Evolutionary conservation across 441 rosid genomes (phyloP), one percentile per base, ranked within the genome.

Genomic region (Populus hybrid): DNA sequence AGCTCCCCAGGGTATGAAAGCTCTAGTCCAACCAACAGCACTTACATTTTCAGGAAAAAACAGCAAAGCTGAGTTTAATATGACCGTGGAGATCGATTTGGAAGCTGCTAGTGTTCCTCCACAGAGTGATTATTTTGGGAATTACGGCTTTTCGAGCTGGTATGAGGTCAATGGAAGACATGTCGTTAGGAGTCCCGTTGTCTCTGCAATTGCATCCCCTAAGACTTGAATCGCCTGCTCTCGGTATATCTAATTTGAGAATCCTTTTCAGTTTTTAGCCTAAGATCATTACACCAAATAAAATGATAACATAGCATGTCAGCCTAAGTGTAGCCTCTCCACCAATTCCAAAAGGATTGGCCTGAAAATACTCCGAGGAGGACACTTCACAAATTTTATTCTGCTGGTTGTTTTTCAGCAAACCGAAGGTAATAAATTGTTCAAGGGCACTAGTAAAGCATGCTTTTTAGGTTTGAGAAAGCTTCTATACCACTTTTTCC

Each of bases 1-100:
- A 67, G 75, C 79, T 73, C 86, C 89, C 1, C 8, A 2, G 12
- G 72, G 72, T 6, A 69, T 35, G 72, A 20, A 67, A 69, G 72
- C 46, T 34, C 5, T 69, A 16, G 72, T 35, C 10, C 72, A 69
- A 38, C 50, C 72, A 69, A 28, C 28, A 69, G 35, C 14, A 20
- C 35, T 69, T 38, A 9, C 50, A 30, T 69, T 69, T 69, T 36
- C 72, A 69, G 24, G 72, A 34, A 69, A 69, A 3, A 16, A 69
- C 42, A 69, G 72, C 70, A 32, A 28, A 67, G 70, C 70, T 10
- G 70, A 67, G 24, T 67, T 67, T 67, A 32, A 28, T 32, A 26
- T 67, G 38, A 67, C 70, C 8, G 70, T 67, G 42, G 34, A 67
- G 70, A 20, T 67, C 38, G 18, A 30, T 28, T 12, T 67, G 70